A percentile compares a stretch with the other conserved stretches of the same genome.
Evolutionary conservation across 148 eudicot species (phyloP).

Genomic region (Camellia lanceoleosa): DNA sequence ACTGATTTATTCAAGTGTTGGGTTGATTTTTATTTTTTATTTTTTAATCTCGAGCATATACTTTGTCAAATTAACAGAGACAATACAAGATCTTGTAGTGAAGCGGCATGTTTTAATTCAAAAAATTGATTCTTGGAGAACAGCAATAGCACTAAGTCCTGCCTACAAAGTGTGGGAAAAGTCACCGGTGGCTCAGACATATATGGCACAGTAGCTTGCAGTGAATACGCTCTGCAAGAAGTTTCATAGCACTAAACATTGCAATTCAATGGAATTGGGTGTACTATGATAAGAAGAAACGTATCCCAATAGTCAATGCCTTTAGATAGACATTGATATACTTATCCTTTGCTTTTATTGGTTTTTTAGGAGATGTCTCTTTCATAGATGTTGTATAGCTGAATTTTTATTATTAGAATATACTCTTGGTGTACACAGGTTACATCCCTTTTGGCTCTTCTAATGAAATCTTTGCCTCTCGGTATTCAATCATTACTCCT

Average conservation of each 20-base stretch:
- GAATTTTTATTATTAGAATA: too few species aligned
- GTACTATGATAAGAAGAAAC: background rate
- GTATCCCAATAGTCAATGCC: background rate
- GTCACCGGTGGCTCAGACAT: background rate
- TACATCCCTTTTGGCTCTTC: too few species aligned
- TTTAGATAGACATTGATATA: too few species aligned
- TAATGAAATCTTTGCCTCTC: too few species aligned
- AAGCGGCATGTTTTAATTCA: background rate
- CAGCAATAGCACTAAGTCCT: background rate
- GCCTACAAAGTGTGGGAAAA: background rate
- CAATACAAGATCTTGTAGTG: background rate
- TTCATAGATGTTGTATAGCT: too few species aligned
- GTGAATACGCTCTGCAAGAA: background rate
- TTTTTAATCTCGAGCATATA: background rate
- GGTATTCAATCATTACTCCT: too few species aligned
- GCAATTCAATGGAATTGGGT: background rate
- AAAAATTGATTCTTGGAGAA: background rate
- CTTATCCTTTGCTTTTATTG: too few species aligned
- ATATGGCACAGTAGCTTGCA: background rate
- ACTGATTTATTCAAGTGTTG: background rate
- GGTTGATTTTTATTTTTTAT: background rate
- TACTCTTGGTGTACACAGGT: too few species aligned
- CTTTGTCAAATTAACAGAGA: background rate
- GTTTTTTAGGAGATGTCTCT: too few species aligned
- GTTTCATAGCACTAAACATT: background rate